Conservation (phyloP, 768 basidiomycete genomes). For the Paxillus ammoniavirescens region DNA sequence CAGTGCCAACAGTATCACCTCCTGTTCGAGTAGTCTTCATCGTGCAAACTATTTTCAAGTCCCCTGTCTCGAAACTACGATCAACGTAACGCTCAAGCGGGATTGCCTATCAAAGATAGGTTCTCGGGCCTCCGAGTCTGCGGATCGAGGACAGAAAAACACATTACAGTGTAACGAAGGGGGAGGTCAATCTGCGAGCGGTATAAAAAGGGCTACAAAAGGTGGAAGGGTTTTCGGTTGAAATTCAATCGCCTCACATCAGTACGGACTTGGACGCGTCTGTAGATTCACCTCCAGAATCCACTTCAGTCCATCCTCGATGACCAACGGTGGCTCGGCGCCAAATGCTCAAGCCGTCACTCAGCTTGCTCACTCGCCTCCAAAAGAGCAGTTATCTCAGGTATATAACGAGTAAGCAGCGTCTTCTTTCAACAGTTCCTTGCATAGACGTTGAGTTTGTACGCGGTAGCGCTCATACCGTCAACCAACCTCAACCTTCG, state of each 20-base stretch:
- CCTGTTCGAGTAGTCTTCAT: neutral
- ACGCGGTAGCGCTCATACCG: conserved; percentile 2
- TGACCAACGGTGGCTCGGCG: conserved; percentile 6
- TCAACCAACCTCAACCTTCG: neutral
- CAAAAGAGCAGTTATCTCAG: neutral
- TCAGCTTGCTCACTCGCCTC: conserved; percentile 15
- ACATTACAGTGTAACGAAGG: neutral
- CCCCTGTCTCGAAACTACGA: neutral
- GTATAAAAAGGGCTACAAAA: neutral
- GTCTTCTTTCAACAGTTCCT: neutral
- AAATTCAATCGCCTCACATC: no score
- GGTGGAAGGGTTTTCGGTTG: no score
- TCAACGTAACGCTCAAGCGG: neutral
- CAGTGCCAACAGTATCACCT: neutral
- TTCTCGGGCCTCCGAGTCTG: no score
- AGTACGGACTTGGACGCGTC: no score
- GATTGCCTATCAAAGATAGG: neutral
- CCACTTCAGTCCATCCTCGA: conserved; percentile 3
- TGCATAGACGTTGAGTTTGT: neutral
- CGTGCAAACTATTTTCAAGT: neutral
- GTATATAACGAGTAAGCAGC: conserved; percentile 12
- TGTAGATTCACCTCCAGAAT: neutral
- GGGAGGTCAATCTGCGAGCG: neutral
- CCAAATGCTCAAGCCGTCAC: neutral
- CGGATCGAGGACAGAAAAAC: neutral